Conservation (phyloP, 352 stramenopile genomes). For the Phytopythium cucurbitacearum region DNA sequence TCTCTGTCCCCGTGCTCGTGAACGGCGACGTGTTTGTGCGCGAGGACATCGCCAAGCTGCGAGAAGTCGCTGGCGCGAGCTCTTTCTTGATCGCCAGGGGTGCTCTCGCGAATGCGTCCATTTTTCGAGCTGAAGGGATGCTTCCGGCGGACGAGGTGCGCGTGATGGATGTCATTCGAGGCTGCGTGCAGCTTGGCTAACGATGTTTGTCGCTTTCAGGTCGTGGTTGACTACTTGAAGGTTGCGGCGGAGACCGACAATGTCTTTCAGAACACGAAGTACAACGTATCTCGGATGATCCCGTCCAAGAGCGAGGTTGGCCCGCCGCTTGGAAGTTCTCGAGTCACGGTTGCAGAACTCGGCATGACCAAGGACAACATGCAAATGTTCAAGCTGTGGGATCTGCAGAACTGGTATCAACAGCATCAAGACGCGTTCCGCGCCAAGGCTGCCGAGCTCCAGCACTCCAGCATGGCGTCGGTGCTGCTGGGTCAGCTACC, state of each 20-base stretch:
- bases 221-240: conserved; percentile 64
- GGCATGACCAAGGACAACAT: conserved; percentile 52
- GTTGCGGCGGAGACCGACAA: conserved; percentile 80
- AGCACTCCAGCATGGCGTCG: conserved; percentile 8
- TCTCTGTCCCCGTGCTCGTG: conserved; percentile 79
- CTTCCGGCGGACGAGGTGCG: conserved; percentile 51
- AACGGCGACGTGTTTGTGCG: conserved; percentile 87
- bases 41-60: conserved; percentile 63
- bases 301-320: conserved; percentile 51
- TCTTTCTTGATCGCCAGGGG: conserved; percentile 85
- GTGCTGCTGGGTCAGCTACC: conserved; percentile 15
- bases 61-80: conserved; percentile 48
- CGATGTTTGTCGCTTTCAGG: conserved; percentile 1
- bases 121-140: conserved; percentile 67
- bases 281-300: conserved; percentile 84
- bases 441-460: conserved; percentile 27
- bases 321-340: not conserved
- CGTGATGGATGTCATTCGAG: not conserved
- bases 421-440: conserved; percentile 50
- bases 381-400: conserved; percentile 77
- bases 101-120: conserved; percentile 77
- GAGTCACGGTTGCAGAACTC: conserved; percentile 54
- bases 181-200: not conserved
- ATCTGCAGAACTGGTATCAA: conserved; percentile 50
- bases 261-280: conserved; percentile 90